Base-by-base conservation (phyloP, 208 protist species). In the Trypanosoma rangeli region DNA sequence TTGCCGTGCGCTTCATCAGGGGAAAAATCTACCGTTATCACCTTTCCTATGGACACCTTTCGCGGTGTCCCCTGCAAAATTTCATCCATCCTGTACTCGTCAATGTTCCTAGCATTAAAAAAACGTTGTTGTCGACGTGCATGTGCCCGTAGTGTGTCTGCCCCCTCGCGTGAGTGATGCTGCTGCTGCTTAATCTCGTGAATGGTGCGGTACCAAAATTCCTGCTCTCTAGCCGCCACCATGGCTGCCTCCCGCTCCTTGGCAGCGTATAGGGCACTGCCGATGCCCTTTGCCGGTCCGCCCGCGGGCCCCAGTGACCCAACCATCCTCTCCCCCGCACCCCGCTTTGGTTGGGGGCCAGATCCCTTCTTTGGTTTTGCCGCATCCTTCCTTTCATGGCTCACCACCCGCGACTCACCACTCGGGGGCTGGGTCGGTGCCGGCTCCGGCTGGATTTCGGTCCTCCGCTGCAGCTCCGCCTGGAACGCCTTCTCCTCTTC, bases 11-110 rank as follows among this genome's bases (percentile, higher is more conserved):
- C 29, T 22, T 64, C 64, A n/a, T 66, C 33, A 18, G 5, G 35
- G 29, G 16, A 31, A 20, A n/a, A 9, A 18, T 52, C 39, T 24
- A 24, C 48, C 5, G 22, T 9, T 5, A 1, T 18, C 35, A 16
- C 15, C 18, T 31, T 69, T 2, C 18, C 12, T 35, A 31, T 58
- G 8, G 15, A 3, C 0, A 29, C 22, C 58, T 49, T 58, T n/a
- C 28, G 58, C 60, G 55, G 44, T 24, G 59, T 65, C 20, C 64
- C 78, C 18, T 76, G 67, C 2, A 94, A 67, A 10, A 94, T 80
- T 22, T 94, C 89, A 18, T 83, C 78, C 73, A 91, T 77, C 22
- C 76, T 72, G 77, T 86, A 94, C 22, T 80, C 81, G 49, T 89
- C 82, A 16, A 81, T 70, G 22, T 72, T 64, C 15, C 82, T 80